These are phyloP conservation scores for Panaeolus papilionaceus DNA, from an alignment of 768 basidiomycete genomes.

Conservation along the genomic window DNA sequence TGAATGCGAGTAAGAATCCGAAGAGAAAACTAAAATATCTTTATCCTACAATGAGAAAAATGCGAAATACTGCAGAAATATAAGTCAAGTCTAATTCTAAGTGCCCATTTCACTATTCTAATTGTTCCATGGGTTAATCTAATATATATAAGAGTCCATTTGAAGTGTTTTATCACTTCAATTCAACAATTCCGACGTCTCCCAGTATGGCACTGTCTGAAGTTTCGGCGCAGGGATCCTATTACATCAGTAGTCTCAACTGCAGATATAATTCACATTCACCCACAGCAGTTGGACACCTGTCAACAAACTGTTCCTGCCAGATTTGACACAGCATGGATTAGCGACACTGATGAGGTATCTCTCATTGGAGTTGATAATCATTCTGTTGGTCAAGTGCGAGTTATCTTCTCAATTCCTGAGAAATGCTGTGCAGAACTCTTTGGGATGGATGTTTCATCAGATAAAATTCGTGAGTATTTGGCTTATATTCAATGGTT, in stretches of 20 bases:
- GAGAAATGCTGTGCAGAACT: neutral
- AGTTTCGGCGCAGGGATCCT: slow-evolving; percentile 16
- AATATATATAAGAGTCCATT: too few species aligned
- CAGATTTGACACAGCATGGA: slow-evolving; percentile 39
- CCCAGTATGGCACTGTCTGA: slow-evolving; percentile 22
- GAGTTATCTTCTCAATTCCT: slow-evolving; percentile 26
- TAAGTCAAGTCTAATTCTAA: too few species aligned
- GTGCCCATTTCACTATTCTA: too few species aligned
- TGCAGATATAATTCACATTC: slow-evolving; percentile 37
- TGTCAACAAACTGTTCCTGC: slow-evolving; percentile 24
- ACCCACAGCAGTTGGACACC: slow-evolving; percentile 20
- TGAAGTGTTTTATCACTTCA: too few species aligned
- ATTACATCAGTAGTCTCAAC: slow-evolving; percentile 14
- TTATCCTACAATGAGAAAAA: too few species aligned
- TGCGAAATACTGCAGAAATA: too few species aligned
- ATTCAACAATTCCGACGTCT: too few species aligned
- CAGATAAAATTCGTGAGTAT: slow-evolving; percentile 17
- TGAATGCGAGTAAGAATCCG: too few species aligned
- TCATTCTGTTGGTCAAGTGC: slow-evolving; percentile 20
- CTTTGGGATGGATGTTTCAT: neutral
- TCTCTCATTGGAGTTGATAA: slow-evolving; percentile 16
- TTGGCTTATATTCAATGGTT: slow-evolving; percentile 32
- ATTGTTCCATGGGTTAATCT: too few species aligned
- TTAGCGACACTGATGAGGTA: slow-evolving; percentile 18
- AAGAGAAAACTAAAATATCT: too few species aligned